Percentiles rank a stretch among this genome's conserved stretches.
These are phyloP conservation scores for Polymyxa betae DNA, from an alignment of 208 protist species.

Conservation along the genomic window DNA sequence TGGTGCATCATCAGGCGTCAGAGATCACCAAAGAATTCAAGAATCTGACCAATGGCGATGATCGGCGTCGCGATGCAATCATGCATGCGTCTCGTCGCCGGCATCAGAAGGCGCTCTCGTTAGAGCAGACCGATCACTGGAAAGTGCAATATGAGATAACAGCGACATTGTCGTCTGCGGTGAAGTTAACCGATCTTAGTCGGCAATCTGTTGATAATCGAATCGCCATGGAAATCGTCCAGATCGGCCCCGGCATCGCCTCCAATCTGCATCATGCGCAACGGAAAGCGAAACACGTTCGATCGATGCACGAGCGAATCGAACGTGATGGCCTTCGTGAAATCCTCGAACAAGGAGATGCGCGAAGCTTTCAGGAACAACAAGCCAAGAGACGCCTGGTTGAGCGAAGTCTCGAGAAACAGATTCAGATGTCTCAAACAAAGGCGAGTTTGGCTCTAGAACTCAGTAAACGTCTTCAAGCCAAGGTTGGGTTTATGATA, in stretches of 20 bases:
- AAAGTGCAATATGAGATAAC: background rate
- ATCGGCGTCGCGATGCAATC: background rate
- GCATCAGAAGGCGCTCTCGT: background rate
- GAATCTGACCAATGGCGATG: background rate
- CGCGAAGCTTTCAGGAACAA: background rate
- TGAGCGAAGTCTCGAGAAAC: slow-evolving; percentile 24
- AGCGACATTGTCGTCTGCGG: background rate
- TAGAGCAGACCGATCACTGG: slow-evolving; percentile 10
- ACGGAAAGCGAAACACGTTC: background rate
- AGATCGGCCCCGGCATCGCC: background rate
- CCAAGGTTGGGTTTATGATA: background rate
- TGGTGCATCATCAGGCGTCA: background rate
- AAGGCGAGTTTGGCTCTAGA: background rate
- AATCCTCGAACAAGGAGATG: background rate
- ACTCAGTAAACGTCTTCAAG: background rate
- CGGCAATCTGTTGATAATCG: slow-evolving; percentile 36
- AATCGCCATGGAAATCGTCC: slow-evolving; percentile 49
- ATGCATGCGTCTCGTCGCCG: background rate
- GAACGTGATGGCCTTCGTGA: background rate
- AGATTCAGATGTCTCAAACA: slow-evolving; percentile 21
- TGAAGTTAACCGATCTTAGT: background rate
- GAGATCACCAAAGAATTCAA: background rate
- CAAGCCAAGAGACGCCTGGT: background rate
- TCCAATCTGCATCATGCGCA: background rate
- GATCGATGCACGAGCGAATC: background rate